Evolutionary conservation across 2,329 filamentous ascomycete species (phyloP).

Genomic region (Mycosphaerella sp.): DNA sequence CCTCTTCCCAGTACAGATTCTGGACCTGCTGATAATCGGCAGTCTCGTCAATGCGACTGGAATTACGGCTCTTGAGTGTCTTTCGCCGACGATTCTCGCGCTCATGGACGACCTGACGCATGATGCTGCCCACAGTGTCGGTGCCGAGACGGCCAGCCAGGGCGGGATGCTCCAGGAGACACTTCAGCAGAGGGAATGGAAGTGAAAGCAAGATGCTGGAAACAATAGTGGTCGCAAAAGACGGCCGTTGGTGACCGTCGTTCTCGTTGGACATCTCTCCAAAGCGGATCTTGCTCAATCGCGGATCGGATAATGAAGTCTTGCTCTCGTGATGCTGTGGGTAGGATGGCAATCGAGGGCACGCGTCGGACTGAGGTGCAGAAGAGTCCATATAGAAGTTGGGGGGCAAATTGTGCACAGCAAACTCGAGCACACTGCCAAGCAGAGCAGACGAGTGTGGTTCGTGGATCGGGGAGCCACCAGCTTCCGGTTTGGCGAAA

Average conservation of each 20-base stretch:
- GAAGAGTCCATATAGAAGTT: constrained; percentile 54
- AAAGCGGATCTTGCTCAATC: constrained; percentile 61
- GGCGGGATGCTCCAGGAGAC: constrained; percentile 55
- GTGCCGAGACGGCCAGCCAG: constrained; percentile 44
- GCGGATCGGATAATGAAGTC: constrained; percentile 42
- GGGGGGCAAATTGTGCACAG: constrained; percentile 53
- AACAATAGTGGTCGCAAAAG: constrained; percentile 44
- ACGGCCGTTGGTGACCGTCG: constrained; percentile 36
- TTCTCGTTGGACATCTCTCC: constrained; percentile 55
- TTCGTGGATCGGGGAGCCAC: constrained; percentile 41
- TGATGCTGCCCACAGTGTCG: constrained; percentile 36
- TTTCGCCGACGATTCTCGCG: constrained; percentile 36
- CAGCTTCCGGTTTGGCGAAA: constrained; percentile 19
- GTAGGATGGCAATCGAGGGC: constrained; percentile 41
- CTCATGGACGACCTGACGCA: constrained; percentile 40
- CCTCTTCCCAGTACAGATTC: constrained; percentile 33
- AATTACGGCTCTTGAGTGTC: constrained; percentile 20
- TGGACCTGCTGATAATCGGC: constrained; percentile 14
- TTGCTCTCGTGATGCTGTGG: constrained; percentile 28
- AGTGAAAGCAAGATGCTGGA: constrained; percentile 64
- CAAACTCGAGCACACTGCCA: constrained; percentile 51
- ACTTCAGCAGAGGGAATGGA: constrained; percentile 60
- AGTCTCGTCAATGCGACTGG: constrained; percentile 10
- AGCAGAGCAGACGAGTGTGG: constrained; percentile 52
- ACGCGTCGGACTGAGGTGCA: constrained; percentile 42